Conservation (phyloP, 2,329 filamentous ascomycete species). For the Claviceps citrina region DNA sequence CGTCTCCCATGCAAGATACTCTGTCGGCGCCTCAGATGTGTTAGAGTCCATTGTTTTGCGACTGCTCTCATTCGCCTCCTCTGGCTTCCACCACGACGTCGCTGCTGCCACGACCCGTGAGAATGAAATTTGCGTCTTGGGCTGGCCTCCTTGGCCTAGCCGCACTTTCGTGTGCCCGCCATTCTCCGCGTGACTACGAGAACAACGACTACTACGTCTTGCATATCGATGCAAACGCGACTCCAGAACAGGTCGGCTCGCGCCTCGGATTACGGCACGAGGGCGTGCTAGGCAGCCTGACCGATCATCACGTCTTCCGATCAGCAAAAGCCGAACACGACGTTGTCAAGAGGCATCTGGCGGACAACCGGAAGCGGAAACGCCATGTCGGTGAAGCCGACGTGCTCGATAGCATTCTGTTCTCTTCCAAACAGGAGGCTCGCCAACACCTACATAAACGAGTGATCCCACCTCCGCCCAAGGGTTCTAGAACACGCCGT, state of each 20-base stretch:
- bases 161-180: conserved; percentile 30
- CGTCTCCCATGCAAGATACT: background rate
- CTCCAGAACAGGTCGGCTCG: conserved; percentile 54
- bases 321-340: conserved; percentile 47
- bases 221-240: conserved; percentile 52
- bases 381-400: conserved; percentile 37
- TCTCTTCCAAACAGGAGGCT: conserved; percentile 57
- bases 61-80: background rate
- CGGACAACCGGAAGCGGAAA: conserved; percentile 44
- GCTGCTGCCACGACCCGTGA: conserved; percentile 1
- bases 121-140: conserved; percentile 37
- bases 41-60: conserved; percentile 1
- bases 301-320: conserved; percentile 74
- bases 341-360: conserved; percentile 38
- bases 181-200: conserved; percentile 55
- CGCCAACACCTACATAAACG: conserved; percentile 39
- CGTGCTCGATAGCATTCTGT: conserved; percentile 57
- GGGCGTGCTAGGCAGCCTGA: conserved; percentile 62
- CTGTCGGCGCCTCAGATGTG: background rate
- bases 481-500: conserved; percentile 12
- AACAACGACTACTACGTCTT: conserved; percentile 86
- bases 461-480: conserved; percentile 26
- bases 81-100: background rate
- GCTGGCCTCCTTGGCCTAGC: conserved; percentile 39
- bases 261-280: conserved; percentile 66